Evolutionary conservation across 2,329 filamentous ascomycete species (phyloP).

Genomic region (Dactylella cylindrospora): DNA sequence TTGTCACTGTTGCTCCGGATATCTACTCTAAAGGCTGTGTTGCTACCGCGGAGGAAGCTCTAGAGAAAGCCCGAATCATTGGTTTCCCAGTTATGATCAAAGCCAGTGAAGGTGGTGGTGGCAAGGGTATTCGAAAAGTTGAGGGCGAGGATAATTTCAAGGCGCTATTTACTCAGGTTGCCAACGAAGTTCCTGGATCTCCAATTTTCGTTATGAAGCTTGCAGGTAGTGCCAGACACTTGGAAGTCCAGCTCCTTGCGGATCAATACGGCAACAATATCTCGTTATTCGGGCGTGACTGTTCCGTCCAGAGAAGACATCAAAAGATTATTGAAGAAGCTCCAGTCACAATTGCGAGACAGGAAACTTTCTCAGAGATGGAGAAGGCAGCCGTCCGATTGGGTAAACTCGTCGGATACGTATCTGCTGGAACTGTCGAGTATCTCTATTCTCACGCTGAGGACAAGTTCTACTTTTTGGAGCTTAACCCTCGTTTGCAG

Average conservation of each 20-base stretch:
- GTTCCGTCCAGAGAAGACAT: constrained; percentile 95
- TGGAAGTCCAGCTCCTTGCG: constrained; percentile 95
- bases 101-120: constrained; percentile 98
- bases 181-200: constrained; percentile 95
- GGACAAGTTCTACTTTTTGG: constrained; percentile 99
- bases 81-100: constrained; percentile 99
- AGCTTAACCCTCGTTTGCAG: constrained; percentile 97
- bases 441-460: constrained; percentile 98
- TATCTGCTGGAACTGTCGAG: constrained; percentile 97
- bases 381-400: constrained; percentile 94
- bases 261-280: constrained; percentile 99
- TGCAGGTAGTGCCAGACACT: constrained; percentile 89
- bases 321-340: constrained; percentile 99
- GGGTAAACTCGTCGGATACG: constrained; percentile 91
- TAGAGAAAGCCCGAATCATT: constrained; percentile 81
- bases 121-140: constrained; percentile 98
- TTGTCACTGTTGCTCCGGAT: constrained; percentile 86
- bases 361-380: constrained; percentile 89
- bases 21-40: constrained; percentile 91
- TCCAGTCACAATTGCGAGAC: constrained; percentile 91
- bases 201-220: constrained; percentile 99
- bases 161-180: constrained; percentile 87
- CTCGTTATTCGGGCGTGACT: constrained; percentile 96
- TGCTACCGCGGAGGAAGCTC: constrained; percentile 82
- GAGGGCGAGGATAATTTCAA: constrained; percentile 80